Percentiles rank a stretch among this genome's conserved stretches.
Evolutionary conservation across 164 flowering plant species (phyloP).

Genomic region (Liquidambar formosana): DNA sequence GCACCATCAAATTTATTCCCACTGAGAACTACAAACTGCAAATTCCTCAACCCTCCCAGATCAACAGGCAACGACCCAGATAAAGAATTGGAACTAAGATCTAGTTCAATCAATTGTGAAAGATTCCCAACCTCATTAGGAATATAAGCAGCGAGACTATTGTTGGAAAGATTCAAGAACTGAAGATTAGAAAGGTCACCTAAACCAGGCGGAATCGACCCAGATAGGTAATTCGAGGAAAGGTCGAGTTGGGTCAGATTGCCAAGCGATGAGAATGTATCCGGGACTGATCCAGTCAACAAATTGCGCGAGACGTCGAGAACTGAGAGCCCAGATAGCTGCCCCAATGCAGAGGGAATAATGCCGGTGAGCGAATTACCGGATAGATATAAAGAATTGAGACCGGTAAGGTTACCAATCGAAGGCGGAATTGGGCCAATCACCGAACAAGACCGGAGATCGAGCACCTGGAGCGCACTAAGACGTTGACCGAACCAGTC

Average conservation of each 20-base stretch:
- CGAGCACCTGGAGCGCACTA: conserved; percentile 52
- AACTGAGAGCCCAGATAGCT: conserved; percentile 19
- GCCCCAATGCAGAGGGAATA: conserved; percentile 34
- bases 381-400: conserved; percentile 43
- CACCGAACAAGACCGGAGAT: conserved; percentile 58
- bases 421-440: conserved; percentile 54
- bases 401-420: conserved; percentile 41
- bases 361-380: conserved; percentile 46
- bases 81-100: conserved; percentile 58
- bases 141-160: conserved; percentile 45
- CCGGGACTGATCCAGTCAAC: conserved; percentile 56
- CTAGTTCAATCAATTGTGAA: conserved; percentile 53
- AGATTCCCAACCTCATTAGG: conserved; percentile 59
- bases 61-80: conserved; percentile 57
- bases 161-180: conserved; percentile 51
- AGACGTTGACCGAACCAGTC: conserved; percentile 59
- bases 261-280: conserved; percentile 21
- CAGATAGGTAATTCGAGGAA: conserved; percentile 42
- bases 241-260: conserved; percentile 34
- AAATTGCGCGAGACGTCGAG: conserved; percentile 46
- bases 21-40: conserved; percentile 46
- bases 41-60: conserved; percentile 43
- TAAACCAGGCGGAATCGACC: conserved; percentile 33
- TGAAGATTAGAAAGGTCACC: conserved; percentile 36
- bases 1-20: conserved; percentile 46